Evolutionary conservation across 176 grass and related monocot species (phyloP), one percentile per base, ranked within the genome.

Genomic region (Oryza meyeriana): DNA sequence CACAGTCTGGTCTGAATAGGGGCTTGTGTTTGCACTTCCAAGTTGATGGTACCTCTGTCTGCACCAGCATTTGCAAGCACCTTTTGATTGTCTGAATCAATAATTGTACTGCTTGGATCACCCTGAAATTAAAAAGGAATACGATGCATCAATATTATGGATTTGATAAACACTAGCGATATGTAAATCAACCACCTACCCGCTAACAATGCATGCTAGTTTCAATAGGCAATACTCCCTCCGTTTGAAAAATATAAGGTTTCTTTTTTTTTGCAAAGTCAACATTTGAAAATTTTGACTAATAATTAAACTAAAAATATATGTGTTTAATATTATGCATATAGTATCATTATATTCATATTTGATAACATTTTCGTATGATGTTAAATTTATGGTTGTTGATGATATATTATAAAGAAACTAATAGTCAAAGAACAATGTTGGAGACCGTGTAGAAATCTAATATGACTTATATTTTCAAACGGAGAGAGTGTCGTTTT

Each of bases 191-290:
- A 31, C 42, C 25, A 48, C 35, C 2, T 70, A 57, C 1, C 6
- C 11, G 27, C 16, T n/a, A 2, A 61, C 47, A 57, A 72, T 62
- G 6, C 13, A 63, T 38, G 68, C 26, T 45, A 45, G 38, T 82
- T 79, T 82, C 12, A 84, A 76, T 20, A 18, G 13, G 36, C 5
- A n/a, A n/a, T n/a, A n/a, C n/a, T n/a, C n/a, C n/a, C n/a, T n/a
- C n/a, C n/a, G n/a, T n/a, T n/a, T n/a, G n/a, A n/a, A n/a, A n/a
- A n/a, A n/a, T n/a, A n/a, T n/a, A n/a, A n/a, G n/a, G n/a, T n/a
- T n/a, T n/a, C n/a, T n/a, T n/a, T n/a, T n/a, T n/a, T n/a, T n/a
- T n/a, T n/a, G n/a, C n/a, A n/a, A n/a, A n/a, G n/a, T n/a, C n/a
- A n/a, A n/a, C n/a, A n/a, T n/a, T n/a, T n/a, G n/a, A n/a, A n/a